Conservation (phyloP, 1,139 yeast species). For the Candida sp. region DNA sequence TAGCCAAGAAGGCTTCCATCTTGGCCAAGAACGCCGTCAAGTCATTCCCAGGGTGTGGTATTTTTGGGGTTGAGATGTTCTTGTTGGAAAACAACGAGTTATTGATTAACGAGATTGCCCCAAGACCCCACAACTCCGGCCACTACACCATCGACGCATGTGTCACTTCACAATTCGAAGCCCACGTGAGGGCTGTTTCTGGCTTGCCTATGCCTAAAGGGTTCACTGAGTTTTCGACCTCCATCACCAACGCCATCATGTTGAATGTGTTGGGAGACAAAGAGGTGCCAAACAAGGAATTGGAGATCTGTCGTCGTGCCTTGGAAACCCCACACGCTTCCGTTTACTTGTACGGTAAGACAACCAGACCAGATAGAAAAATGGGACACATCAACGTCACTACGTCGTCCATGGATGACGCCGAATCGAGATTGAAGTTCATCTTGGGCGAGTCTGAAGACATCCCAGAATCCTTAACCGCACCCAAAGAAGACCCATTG, state of each 20-base stretch:
- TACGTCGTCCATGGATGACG: slow-evolving; percentile 82
- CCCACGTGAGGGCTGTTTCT: slow-evolving; percentile 89
- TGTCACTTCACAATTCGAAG: slow-evolving; percentile 96
- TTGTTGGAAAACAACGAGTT: slow-evolving; percentile 73
- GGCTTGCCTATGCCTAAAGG: slow-evolving; percentile 88
- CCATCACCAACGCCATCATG: slow-evolving; percentile 88
- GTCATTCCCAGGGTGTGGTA: slow-evolving; percentile 93
- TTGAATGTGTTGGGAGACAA: slow-evolving; percentile 87
- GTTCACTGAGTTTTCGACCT: slow-evolving; percentile 73
- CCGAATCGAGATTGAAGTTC: slow-evolving; percentile 69
- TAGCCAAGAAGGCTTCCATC: slow-evolving; percentile 72
- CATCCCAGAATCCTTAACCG: slow-evolving; percentile 17
- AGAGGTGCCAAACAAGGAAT: slow-evolving; percentile 61
- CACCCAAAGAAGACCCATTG: slow-evolving; percentile 53
- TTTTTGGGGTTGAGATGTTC: slow-evolving; percentile 98
- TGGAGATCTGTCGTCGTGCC: slow-evolving; percentile 78
- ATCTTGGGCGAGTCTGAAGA: slow-evolving; percentile 49
- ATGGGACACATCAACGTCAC: slow-evolving; percentile 96
- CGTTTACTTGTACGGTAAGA: slow-evolving; percentile 91
- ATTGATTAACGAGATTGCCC: slow-evolving; percentile 93
- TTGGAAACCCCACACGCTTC: slow-evolving; percentile 86
- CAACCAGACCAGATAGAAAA: slow-evolving; percentile 85
- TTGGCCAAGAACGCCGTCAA: slow-evolving; percentile 89
- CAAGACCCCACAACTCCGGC: slow-evolving; percentile 98
- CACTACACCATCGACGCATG: slow-evolving; percentile 98